Evolutionary conservation across 768 basidiomycete genomes (phyloP).

Genomic region (Boletus eberwhitei): DNA sequence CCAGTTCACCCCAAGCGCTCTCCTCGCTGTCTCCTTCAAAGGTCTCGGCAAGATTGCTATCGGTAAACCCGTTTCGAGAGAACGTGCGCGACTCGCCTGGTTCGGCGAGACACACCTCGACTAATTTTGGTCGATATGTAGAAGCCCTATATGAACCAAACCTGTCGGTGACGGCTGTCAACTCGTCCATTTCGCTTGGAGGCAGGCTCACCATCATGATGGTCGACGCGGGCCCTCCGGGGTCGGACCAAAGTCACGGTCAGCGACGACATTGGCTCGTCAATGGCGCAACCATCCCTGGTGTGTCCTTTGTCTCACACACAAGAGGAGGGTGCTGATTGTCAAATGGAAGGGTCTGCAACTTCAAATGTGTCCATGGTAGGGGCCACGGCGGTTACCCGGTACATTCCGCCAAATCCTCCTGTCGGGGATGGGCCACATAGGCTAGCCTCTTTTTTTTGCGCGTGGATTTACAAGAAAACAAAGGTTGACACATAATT

Average conservation of each 20-base stretch:
- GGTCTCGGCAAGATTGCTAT: conserved; percentile 49
- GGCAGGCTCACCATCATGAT: conserved; percentile 67
- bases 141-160: conserved; percentile 56
- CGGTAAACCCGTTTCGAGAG: conserved; percentile 56
- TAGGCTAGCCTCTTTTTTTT: conserved; percentile 42
- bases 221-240: conserved; percentile 71
- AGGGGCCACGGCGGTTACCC: conserved; percentile 51
- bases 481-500: background rate
- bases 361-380: conserved; percentile 40
- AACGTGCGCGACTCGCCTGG: conserved; percentile 42
- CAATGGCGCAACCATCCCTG: conserved; percentile 53
- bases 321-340: background rate
- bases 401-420: conserved; percentile 72
- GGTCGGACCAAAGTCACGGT: conserved; percentile 52
- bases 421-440: conserved; percentile 69
- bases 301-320: conserved; percentile 29
- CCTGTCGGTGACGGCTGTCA: conserved; percentile 49
- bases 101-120: background rate
- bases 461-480: background rate
- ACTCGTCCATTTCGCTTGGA: conserved; percentile 42
- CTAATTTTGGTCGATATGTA: conserved; percentile 26
- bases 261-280: conserved; percentile 82
- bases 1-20: conserved; percentile 58
- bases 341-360: conserved; percentile 4
- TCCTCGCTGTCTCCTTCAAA: conserved; percentile 49